These are phyloP conservation scores for Xylaria acuta DNA, from an alignment of 495 filamentous ascomycete species.

Conservation along the genomic window DNA sequence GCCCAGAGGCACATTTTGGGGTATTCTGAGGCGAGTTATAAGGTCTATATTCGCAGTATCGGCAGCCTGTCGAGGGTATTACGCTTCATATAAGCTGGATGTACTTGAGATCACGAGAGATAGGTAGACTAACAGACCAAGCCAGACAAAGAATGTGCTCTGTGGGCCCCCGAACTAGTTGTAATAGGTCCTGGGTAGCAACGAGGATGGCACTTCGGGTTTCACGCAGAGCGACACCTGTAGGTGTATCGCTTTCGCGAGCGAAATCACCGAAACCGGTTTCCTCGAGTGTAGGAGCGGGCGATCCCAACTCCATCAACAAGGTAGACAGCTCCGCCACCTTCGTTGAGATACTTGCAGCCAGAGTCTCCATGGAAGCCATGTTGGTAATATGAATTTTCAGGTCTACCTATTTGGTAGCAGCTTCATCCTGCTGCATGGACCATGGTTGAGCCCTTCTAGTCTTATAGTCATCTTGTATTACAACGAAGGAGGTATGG, in stretches of 20 bases:
- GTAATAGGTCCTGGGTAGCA: slow-evolving; percentile 28
- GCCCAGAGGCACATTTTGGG: slow-evolving; percentile 40
- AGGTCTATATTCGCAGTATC: slow-evolving; percentile 4
- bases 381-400: neutral
- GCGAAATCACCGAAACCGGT: slow-evolving; percentile 27
- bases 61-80: neutral
- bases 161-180: slow-evolving; percentile 28
- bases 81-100: slow-evolving; percentile 9
- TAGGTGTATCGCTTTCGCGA: slow-evolving; percentile 22
- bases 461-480: neutral
- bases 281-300: slow-evolving; percentile 29
- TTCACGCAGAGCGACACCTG: slow-evolving; percentile 24
- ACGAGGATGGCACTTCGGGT: slow-evolving; percentile 28
- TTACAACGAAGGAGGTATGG: neutral
- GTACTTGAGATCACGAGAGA: neutral
- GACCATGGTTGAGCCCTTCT: neutral
- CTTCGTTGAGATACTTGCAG: neutral
- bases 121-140: slow-evolving; percentile 28
- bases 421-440: neutral
- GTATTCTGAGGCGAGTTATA: slow-evolving; percentile 32
- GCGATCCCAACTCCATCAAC: slow-evolving; percentile 24
- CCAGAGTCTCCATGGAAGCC: neutral
- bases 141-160: slow-evolving; percentile 30
- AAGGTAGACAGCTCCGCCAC: slow-evolving; percentile 7
- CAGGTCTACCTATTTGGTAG: neutral